Evolutionary conservation across 2,329 filamentous ascomycete species (phyloP).

Genomic region (Elsinoe australis): DNA sequence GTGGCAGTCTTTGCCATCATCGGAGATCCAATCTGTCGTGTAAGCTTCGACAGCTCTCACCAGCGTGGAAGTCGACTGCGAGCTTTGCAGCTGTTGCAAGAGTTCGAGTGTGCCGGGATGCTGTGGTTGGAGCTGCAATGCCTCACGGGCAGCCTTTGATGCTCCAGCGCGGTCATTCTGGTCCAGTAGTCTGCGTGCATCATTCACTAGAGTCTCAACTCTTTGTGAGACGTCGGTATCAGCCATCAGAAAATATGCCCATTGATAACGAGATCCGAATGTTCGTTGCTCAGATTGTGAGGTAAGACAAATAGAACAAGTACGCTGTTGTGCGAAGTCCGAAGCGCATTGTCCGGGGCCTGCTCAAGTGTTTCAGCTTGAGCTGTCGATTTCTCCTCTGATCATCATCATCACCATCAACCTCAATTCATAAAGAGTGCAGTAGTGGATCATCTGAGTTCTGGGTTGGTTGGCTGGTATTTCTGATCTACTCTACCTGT

Average conservation of each 20-base stretch:
- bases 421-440: no score
- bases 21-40: not conserved
- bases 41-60: not conserved
- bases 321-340: not conserved
- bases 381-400: no score
- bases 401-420: no score
- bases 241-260: slow-evolving; percentile 13
- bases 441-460: no score
- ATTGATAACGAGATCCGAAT: not conserved
- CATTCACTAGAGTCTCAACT: slow-evolving; percentile 1
- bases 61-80: slow-evolving; percentile 4
- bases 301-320: no score
- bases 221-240: not conserved
- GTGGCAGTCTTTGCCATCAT: slow-evolving; percentile 5
- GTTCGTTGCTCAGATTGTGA: no score
- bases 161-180: slow-evolving; percentile 11
- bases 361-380: no score
- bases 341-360: not conserved
- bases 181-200: not conserved
- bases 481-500: no score
- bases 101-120: slow-evolving; percentile 32
- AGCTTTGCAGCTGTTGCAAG: slow-evolving; percentile 24
- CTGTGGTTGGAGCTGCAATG: slow-evolving; percentile 8
- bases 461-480: no score
- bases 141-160: slow-evolving; percentile 6